Conservation (phyloP, 164 flowering plant species). For the Vitis riparia region DNA sequence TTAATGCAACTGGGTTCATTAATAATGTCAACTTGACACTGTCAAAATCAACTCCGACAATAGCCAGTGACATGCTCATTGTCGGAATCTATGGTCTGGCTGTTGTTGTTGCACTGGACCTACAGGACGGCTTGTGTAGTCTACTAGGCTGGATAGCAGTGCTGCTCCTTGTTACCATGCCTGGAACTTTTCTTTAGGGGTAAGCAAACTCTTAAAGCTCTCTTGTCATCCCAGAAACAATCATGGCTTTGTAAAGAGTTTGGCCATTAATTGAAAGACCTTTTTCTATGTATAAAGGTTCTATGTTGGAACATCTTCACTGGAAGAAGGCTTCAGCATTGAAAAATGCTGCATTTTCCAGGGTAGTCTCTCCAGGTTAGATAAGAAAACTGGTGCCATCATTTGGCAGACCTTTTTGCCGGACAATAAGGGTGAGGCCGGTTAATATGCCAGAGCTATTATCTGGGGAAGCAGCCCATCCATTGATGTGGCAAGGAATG, state of each 20-base stretch:
- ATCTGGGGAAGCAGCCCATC: slow-evolving; percentile 52
- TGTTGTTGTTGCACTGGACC: slow-evolving; percentile 26
- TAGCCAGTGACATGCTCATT: slow-evolving; percentile 30
- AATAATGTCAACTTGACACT: slow-evolving; percentile 17
- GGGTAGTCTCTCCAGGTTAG: slow-evolving; percentile 38
- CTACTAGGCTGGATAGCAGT: slow-evolving; percentile 28
- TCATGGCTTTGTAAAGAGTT: no score
- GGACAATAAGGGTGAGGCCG: slow-evolving; percentile 23
- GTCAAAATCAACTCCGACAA: slow-evolving; percentile 39
- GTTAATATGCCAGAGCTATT: slow-evolving; percentile 40
- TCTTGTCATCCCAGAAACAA: no score
- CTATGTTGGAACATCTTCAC: slow-evolving; percentile 36
- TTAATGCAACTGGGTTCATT: slow-evolving; percentile 10
- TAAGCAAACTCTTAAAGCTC: no score
- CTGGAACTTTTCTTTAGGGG: slow-evolving; percentile 21
- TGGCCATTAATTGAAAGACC: not conserved
- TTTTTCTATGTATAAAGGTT: slow-evolving; percentile 9
- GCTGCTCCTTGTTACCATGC: slow-evolving; percentile 26
- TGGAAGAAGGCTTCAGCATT: slow-evolving; percentile 20
- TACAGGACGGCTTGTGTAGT: slow-evolving; percentile 36
- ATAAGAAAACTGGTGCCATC: slow-evolving; percentile 27
- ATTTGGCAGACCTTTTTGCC: slow-evolving; percentile 42
- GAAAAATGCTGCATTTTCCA: slow-evolving; percentile 39
- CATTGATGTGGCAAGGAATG: slow-evolving; percentile 17
- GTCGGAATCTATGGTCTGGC: slow-evolving; percentile 38